Evolutionary conservation across 1,139 yeast genomes (phyloP), one percentile per base, ranked within the genome.

Genomic region (Diutina sp.): DNA sequence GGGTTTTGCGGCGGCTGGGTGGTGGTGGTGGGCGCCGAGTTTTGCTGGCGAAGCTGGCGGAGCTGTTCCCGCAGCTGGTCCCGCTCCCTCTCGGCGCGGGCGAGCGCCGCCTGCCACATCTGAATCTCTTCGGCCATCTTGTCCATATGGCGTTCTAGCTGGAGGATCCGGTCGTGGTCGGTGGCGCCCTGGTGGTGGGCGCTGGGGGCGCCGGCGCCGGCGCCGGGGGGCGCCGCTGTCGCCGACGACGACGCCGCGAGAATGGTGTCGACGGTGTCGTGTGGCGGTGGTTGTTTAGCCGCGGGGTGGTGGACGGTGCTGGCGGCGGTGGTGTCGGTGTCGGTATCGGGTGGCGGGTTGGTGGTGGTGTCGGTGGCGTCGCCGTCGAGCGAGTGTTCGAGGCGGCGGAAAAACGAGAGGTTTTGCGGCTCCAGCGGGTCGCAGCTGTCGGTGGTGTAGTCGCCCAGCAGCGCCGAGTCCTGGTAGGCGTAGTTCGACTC

Each of bases 401-500:
- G 41, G 44, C 16, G 29, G 18, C 11, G 28, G 9, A 50, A 32
- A 32, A n/a, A 50, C n/a, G 41, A 2, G 7, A 18, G 11, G 12
- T 12, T 50, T 8, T 30, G 12, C 7, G 44, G 53, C 4, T 44
- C 45, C 41, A 50, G 53, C 4, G 16, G 3, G 1, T 50, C 44
- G 29, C 14, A 6, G 11, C 44, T 16, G 7, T 50, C 41, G 41
- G 32, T 14, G 4, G 44, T 30, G 8, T 50, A 32, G 11, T 32
- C 53, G 5, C 4, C 41, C 16, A 38, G 18, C 6, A 38, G 18
- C 12, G 3, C 28, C n/a, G 30, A 18, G 45, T 32, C 45, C 29
- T 50, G 53, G 44, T 50, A 50, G 29, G 53, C 53, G 29, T 50
- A 50, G 41, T 11, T 12, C 28, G 53, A 50, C 53, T 50, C 53